Conservation (phyloP, 2,329 filamentous ascomycete species). For the Aspergillus sp. region DNA sequence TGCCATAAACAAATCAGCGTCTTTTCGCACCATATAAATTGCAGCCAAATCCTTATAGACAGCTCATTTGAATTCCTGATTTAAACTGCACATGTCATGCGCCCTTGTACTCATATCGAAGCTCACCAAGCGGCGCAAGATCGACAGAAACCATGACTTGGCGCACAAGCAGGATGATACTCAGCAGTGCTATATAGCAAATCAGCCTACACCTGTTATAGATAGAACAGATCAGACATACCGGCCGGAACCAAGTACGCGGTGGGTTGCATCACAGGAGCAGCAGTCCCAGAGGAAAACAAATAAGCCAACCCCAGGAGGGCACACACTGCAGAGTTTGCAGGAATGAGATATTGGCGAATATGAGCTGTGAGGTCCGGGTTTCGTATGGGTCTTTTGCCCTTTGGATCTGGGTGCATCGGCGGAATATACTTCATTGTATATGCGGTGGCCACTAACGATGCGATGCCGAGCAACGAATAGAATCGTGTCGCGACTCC, state of each 20-base stretch:
- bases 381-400: slow-evolving; percentile 32
- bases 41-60: no score
- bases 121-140: slow-evolving; percentile 40
- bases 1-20: not conserved
- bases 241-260: slow-evolving; percentile 45
- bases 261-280: slow-evolving; percentile 28
- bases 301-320: slow-evolving; percentile 36
- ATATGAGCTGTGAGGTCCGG: slow-evolving; percentile 27
- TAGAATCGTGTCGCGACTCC: slow-evolving; percentile 30
- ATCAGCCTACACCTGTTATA: slow-evolving; percentile 28
- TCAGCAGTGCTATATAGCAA: slow-evolving; percentile 40
- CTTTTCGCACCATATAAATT: not conserved
- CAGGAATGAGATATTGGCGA: slow-evolving; percentile 29
- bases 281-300: slow-evolving; percentile 22
- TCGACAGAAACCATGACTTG: slow-evolving; percentile 46
- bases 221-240: slow-evolving; percentile 28
- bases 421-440: slow-evolving; percentile 40
- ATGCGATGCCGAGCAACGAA: slow-evolving; percentile 39
- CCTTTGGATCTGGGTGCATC: slow-evolving; percentile 33
- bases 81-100: slow-evolving; percentile 20
- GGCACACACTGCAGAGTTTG: slow-evolving; percentile 36
- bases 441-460: slow-evolving; percentile 44
- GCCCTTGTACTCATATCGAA: slow-evolving; percentile 49
- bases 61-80: no score
- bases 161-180: slow-evolving; percentile 36